phyloP scores from a whole-genome alignment of 2,329 filamentous ascomycete genomes.

The Claviceps cyperi region DNA sequence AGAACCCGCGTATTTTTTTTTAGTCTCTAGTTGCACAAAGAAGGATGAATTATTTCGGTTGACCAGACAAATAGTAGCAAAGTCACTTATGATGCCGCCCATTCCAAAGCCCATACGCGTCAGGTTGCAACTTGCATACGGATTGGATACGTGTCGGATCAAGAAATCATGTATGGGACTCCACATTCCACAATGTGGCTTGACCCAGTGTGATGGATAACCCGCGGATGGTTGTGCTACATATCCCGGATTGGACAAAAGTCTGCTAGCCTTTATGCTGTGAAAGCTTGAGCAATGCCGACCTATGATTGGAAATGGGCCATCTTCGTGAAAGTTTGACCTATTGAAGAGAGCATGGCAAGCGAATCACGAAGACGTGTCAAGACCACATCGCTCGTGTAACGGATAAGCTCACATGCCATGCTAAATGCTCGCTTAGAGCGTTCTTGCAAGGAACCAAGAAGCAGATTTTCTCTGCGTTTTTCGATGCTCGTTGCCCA shows the following conservation, averaged over 20 bases:
- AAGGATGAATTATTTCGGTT: too few species aligned
- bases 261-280: neutral
- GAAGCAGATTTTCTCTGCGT: neutral
- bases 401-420: neutral
- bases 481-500: neutral
- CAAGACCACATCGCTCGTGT: neutral
- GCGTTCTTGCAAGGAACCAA: neutral
- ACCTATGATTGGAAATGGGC: neutral
- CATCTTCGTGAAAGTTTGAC: neutral
- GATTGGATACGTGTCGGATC: neutral
- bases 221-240: neutral
- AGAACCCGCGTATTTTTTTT: too few species aligned
- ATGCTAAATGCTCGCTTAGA: neutral
- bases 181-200: constrained; percentile 1
- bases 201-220: constrained; percentile 2
- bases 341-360: neutral
- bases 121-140: too few species aligned
- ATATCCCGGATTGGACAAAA: neutral
- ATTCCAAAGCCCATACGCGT: too few species aligned
- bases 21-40: too few species aligned
- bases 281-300: neutral
- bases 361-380: neutral
- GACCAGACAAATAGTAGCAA: too few species aligned
- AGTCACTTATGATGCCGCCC: too few species aligned
- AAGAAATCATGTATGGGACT: neutral